These are phyloP conservation scores for Trichoderma brevicompactum DNA, from an alignment of 2,329 filamentous ascomycete genomes.

Conservation along the genomic window DNA sequence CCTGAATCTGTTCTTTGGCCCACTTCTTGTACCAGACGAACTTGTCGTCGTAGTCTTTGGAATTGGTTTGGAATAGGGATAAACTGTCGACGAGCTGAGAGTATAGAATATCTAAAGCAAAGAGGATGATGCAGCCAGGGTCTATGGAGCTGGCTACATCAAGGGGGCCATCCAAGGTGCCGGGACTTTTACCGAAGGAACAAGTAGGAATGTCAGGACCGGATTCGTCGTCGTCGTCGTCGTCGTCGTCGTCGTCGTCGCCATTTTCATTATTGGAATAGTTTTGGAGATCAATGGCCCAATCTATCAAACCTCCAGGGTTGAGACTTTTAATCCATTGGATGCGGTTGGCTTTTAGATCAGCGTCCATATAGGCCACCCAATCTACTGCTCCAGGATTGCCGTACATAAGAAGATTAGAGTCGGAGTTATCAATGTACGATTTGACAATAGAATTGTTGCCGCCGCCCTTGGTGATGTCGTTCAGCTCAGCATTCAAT, in stretches of 20 bases:
- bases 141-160: background rate
- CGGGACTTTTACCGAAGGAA: background rate
- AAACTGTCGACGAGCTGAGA: background rate
- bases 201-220: background rate
- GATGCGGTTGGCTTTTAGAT: slow-evolving; percentile 26
- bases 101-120: background rate
- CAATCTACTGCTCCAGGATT: slow-evolving; percentile 24
- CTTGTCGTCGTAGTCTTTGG: slow-evolving; percentile 31
- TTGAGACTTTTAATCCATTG: slow-evolving; percentile 30
- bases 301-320: slow-evolving; percentile 34
- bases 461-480: slow-evolving; percentile 31
- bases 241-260: slow-evolving; percentile 18
- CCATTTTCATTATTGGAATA: too few species aligned
- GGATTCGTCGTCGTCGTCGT: slow-evolving; percentile 4
- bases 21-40: slow-evolving; percentile 27
- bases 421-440: slow-evolving; percentile 2
- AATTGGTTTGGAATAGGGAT: slow-evolving; percentile 24
- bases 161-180: slow-evolving; percentile 6
- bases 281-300: slow-evolving; percentile 36
- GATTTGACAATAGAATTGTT: background rate
- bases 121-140: slow-evolving; percentile 7
- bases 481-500: slow-evolving; percentile 38
- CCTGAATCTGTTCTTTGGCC: slow-evolving; percentile 22
- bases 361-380: slow-evolving; percentile 33
- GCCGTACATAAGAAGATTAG: slow-evolving; percentile 34